Base-by-base conservation (phyloP, 2,329 filamentous ascomycete genomes). In the Ustilaginoidea virens region DNA sequence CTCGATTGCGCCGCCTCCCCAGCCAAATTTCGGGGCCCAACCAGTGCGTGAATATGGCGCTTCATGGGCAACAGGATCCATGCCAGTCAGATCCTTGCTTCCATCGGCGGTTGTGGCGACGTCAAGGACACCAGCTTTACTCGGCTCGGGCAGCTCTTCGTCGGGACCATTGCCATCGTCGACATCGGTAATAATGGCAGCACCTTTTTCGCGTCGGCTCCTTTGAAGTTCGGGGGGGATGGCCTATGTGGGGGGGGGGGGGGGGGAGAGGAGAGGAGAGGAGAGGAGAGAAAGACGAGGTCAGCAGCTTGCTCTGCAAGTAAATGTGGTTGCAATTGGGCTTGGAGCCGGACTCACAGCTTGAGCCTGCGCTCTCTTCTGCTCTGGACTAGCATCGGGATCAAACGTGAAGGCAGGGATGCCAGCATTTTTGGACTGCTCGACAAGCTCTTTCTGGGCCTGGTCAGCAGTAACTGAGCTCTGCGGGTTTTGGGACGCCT, bases 11-110 rank as follows among this genome's bases (percentile, higher is more conserved):
- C 64, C 59, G n/a, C 47, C 51, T 2, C 70, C 70, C 59, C 72
- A 74, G 41, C 83, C 83, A 48, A 94, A 85, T 37, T 72, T 73
- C 23, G 90, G 90, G 10, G 80, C 75, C 90, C 90, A 96, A 28
- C 90, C 90, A 5, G 85, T 82, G 13, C 56, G 52, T 20, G 53
- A 50, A 39, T 47, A 61, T 2, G 52, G 50, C 8, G 44, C 38
- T 34, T 59, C 69, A 46, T 67, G 61, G 30, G 70, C 63, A 34
- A 66, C 62, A 22, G 63, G 59, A 29, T 63, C 56, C 15, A 56
- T 53, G 32, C 60, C 72, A 40, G 67, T 66, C 23, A 51, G 43
- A 35, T 64, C 50, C 3, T 54, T 45, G 17, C 66, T 55, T 32
- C 63, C 58, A 36, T 69, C 47, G 33, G 60, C 49, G 42, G 65